Percentiles rank a stretch among this genome's conserved stretches.
These are phyloP conservation scores for Allium sativum DNA, from an alignment of 106 monocot species.

Conservation along the genomic window DNA sequence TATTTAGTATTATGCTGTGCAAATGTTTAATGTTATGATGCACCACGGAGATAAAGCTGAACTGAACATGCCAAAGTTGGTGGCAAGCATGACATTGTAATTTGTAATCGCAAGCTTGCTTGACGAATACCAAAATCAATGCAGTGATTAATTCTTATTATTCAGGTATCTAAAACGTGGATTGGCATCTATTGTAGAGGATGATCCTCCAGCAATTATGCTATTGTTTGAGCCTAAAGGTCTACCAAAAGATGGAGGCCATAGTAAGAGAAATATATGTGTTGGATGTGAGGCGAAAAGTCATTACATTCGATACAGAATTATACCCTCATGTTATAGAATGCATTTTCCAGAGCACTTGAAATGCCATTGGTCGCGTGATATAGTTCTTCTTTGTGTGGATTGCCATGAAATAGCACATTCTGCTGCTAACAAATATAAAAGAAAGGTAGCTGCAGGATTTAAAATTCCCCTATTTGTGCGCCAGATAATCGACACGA, in stretches of 20 bases:
- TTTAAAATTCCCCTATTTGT: constrained; percentile 87
- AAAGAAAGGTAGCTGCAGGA: constrained; percentile 65
- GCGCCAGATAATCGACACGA: constrained; percentile 46
- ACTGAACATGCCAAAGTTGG: too few species aligned
- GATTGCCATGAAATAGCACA: constrained; percentile 98
- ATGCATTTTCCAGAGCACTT: constrained; percentile 98
- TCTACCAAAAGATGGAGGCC: constrained; percentile 89
- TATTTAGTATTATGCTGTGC: too few species aligned
- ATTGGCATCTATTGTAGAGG: constrained; percentile 69
- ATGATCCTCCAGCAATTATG: constrained; percentile 88
- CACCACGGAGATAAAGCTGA: too few species aligned
- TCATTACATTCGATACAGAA: constrained; percentile 86
- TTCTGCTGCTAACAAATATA: constrained; percentile 85
- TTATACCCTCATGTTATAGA: constrained; percentile 98
- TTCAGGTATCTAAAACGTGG: constrained; percentile 70
- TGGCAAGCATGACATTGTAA: too few species aligned
- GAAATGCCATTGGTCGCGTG: constrained; percentile 96
- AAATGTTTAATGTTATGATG: too few species aligned
- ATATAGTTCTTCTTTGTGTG: constrained; percentile 92
- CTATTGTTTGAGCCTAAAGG: constrained; percentile 98
- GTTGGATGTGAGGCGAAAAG: constrained; percentile 90
- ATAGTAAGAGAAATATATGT: constrained; percentile 92
- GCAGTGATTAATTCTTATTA: too few species aligned
- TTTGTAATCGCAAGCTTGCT: too few species aligned
- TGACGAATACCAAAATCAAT: too few species aligned